These are phyloP conservation scores for Eucalyptus pumila DNA, from an alignment of 345 rosid species.

Conservation along the genomic window DNA sequence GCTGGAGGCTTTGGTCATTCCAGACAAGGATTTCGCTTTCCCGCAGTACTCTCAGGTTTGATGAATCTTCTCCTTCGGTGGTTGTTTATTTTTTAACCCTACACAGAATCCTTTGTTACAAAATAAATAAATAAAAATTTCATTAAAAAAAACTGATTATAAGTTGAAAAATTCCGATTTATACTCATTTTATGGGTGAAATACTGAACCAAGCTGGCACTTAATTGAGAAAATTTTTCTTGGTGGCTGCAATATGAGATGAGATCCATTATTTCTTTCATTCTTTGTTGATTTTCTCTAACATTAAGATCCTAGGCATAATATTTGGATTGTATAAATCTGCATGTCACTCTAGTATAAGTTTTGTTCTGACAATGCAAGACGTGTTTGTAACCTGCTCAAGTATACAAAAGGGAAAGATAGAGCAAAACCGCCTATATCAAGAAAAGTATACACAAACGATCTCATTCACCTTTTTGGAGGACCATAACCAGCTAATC, in stretches of 20 bases:
- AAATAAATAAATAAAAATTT: neutral
- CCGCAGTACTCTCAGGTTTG: constrained; percentile 4
- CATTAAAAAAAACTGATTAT: too few species aligned
- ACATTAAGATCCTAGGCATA: too few species aligned
- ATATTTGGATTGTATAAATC: too few species aligned
- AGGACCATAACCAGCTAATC: too few species aligned
- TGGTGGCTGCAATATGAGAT: too few species aligned
- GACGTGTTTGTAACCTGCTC: neutral
- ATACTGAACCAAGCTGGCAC: neutral
- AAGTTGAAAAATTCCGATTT: neutral
- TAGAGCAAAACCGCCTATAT: neutral
- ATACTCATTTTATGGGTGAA: neutral
- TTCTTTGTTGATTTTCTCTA: too few species aligned
- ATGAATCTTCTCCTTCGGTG: neutral
- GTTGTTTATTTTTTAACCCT: neutral
- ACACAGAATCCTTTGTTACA: neutral
- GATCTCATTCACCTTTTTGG: too few species aligned
- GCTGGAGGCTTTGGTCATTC: constrained; percentile 12
- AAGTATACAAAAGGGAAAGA: neutral
- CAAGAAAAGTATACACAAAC: too few species aligned
- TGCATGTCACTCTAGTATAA: too few species aligned
- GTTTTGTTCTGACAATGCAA: too few species aligned
- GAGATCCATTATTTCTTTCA: too few species aligned
- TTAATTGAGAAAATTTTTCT: neutral
- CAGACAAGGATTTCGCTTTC: constrained; percentile 1